phyloP scores from a whole-genome alignment of 164 flowering plant species.

The Tinospora cordifolia region DNA sequence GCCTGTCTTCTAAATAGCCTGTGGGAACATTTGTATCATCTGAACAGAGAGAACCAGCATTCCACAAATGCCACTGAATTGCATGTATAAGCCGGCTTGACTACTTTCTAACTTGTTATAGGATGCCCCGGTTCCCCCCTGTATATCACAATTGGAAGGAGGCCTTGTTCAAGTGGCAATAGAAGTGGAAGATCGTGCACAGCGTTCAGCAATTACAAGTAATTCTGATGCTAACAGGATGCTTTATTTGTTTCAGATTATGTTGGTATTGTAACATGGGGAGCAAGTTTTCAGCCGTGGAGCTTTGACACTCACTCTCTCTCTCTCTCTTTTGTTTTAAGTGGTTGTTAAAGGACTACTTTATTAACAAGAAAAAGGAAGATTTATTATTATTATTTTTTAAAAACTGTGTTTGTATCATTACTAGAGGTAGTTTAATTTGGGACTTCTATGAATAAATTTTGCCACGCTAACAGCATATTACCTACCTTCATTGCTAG shows the following conservation, averaged over 20 bases:
- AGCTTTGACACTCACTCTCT: no score
- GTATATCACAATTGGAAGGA: constrained; percentile 94
- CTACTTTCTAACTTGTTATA: constrained; percentile 18
- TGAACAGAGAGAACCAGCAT: not conserved
- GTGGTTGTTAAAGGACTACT: not conserved
- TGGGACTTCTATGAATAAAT: no score
- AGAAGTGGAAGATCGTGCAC: constrained; percentile 98
- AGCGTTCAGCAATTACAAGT: constrained; percentile 96
- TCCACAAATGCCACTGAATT: not conserved
- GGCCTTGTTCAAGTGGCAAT: constrained; percentile 99
- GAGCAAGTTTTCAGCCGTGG: not conserved
- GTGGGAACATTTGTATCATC: not conserved
- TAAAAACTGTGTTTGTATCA: no score
- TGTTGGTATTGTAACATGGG: not conserved
- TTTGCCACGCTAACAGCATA: not conserved
- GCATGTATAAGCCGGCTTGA: not conserved
- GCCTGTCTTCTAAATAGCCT: not conserved
- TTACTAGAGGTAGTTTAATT: no score
- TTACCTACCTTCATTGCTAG: not conserved
- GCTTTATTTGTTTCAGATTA: not conserved
- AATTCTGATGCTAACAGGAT: constrained; percentile 14
- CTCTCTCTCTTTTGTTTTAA: no score
- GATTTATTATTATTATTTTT: no score
- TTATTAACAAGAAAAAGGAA: not conserved
- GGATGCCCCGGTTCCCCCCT: constrained; percentile 99